Evolutionary conservation across 2,329 filamentous ascomycete genomes (phyloP), one percentile per base, ranked within the genome.

Genomic region (Chaetomium sp.): DNA sequence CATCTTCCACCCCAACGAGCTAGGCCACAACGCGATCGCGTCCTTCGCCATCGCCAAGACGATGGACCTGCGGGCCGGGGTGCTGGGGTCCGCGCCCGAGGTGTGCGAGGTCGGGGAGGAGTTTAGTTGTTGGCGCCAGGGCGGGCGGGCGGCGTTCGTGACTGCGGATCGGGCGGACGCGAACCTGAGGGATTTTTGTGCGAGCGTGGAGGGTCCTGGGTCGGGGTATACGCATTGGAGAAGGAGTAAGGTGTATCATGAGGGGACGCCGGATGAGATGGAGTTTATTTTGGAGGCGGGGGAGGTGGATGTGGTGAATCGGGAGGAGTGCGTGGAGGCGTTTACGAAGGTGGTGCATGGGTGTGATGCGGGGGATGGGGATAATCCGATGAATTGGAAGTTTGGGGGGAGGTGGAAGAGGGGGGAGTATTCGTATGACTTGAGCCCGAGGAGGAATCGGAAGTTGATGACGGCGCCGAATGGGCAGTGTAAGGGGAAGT

Each of bases 321-420:
- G 56, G 38, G 23, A 58, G 23, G 56, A 58, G 38, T 58, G 56
- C 21, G 13, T 47, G 23, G 56, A 58, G 6, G 56, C 56, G 56
- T 58, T 58, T 49, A 58, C 56, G 16, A 58, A 58, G 35, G 31
- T 58, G 9, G 56, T 58, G 38, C 56, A 58, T 49, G 56, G 56
- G 21, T 58, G 56, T 23, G 56, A 58, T 33, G 35, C 35, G 12
- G 56, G 56, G 38, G 38, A 58, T 31, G 12, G 38, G 3, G 56
- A 58, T 27, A 58, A 58, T 16, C 56, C 56, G 38, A 47, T 58
- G 56, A 58, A 58, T n/a, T 58, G 56, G 56, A 58, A 58, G 56
- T 58, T 58, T 58, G 56, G 56, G 12, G 56, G 56, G 3, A 23
- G 38, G 38, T 58, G 56, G 56, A 42, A 58, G 25, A 42, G 27